A percentile compares a stretch with the other conserved stretches of the same genome.
These are phyloP conservation scores for Cladobotryum protrusum DNA, from an alignment of 2,329 filamentous ascomycete species.

Conservation along the genomic window DNA sequence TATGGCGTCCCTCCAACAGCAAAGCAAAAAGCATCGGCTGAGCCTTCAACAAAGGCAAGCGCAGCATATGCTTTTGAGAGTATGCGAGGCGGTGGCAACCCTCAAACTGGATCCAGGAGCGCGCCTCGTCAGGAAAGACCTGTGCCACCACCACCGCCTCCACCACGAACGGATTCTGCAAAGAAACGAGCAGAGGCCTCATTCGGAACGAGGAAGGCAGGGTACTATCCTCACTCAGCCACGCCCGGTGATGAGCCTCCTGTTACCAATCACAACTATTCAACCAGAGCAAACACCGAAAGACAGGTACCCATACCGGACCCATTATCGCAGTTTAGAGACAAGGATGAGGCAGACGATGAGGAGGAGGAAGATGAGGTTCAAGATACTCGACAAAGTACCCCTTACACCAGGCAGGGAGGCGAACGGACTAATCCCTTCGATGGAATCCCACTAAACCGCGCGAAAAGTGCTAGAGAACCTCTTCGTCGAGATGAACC, in stretches of 20 bases:
- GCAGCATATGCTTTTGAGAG: slow-evolving; percentile 38
- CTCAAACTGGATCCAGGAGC: slow-evolving; percentile 12
- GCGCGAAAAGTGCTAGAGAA: slow-evolving; percentile 42
- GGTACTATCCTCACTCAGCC: slow-evolving; percentile 45
- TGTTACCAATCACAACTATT: slow-evolving; percentile 46
- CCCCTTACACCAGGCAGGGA: slow-evolving; percentile 49
- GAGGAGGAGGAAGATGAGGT: slow-evolving; percentile 27
- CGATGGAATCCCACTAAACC: slow-evolving; percentile 38
- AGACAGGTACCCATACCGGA: slow-evolving; percentile 33
- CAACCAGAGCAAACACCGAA: slow-evolving; percentile 28
- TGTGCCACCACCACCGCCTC: slow-evolving; percentile 23
- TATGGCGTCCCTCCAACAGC: slow-evolving; percentile 37
- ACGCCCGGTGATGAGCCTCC: slow-evolving; percentile 46
- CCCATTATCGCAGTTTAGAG: slow-evolving; percentile 42
- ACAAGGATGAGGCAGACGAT: slow-evolving; percentile 10
- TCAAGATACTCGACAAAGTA: slow-evolving; percentile 47
- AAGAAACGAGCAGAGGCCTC: slow-evolving; percentile 49
- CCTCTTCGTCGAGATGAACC: slow-evolving; percentile 23
- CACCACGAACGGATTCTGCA: slow-evolving; percentile 46
- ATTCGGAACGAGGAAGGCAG: slow-evolving; percentile 45
- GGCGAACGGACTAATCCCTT: slow-evolving; percentile 56
- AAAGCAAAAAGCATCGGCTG: slow-evolving; percentile 29
- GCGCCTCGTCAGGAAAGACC: slow-evolving; percentile 21
- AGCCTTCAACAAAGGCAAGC: slow-evolving; percentile 35
- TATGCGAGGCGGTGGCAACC: slow-evolving; percentile 33